Evolutionary conservation across 805 yeast genomes (phyloP), one percentile per base, ranked within the genome.

Genomic region (Candida suzukii): DNA sequence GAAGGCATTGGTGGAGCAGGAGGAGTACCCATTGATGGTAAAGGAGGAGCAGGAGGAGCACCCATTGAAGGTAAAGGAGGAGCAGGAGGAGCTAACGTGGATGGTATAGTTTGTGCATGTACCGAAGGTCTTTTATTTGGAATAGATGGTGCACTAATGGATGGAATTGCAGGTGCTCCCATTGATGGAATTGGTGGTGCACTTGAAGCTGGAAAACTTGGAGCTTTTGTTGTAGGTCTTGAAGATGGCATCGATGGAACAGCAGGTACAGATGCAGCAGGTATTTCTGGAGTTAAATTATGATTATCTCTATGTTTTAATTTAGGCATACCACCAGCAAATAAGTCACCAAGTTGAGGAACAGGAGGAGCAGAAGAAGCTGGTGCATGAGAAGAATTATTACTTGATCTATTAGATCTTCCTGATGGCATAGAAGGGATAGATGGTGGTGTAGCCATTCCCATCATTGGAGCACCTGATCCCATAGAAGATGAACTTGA

Each of bases 271-370:
- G 39, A 14, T 11, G 49, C 42, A 8, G 43, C 17, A 38, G 46
- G 43, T 27, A 49, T 38, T 1, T 49, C 28, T 16, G 55, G 34
- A 7, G 43, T 35, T 35, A 41, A n/a, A 31, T 39, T 29, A 25
- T 51, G 36, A 14, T 64, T 65, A n/a, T 64, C 65, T 29, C 70
- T 54, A 44, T 73, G 74, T 43, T 74, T 77, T 46, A 85, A 67
- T 52, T 82, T 82, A 8, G 95, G 93, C 60, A 86, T 70, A 1
- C 95, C 95, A 6, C 83, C 86, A 3, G 93, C 88, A 61, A 82
- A 80, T 14, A 82, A 68, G 39, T 79, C 83, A 16, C 84, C 87
- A 49, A 81, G 61, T 53, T 67, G 77, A 2, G 81, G 80, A 20
- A 50, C 42, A 14, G 70, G 63, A 10, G 61, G 51, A 12, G 62